phyloP scores from a whole-genome alignment of 2,329 filamentous ascomycete species.

The Gnomoniopsis smithogilvyi region DNA sequence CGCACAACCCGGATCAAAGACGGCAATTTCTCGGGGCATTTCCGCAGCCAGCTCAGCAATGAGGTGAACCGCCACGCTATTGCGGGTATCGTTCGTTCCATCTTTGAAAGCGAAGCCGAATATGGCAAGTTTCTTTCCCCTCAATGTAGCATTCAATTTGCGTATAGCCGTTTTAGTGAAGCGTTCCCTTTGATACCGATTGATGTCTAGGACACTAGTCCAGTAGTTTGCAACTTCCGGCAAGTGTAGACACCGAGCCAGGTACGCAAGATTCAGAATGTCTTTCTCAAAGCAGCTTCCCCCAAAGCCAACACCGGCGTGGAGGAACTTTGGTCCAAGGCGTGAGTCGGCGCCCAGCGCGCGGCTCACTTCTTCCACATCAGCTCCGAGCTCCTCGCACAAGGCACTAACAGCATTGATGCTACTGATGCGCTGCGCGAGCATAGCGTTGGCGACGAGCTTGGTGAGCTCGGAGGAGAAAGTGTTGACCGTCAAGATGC shows the following conservation, averaged over 20 bases:
- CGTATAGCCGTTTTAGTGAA: constrained; percentile 52
- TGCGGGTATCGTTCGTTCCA: constrained; percentile 56
- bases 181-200: constrained; percentile 54
- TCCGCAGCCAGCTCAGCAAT: constrained; percentile 50
- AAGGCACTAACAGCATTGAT: constrained; percentile 62
- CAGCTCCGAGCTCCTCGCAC: constrained; percentile 57
- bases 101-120: constrained; percentile 63
- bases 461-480: constrained; percentile 63
- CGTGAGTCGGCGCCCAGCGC: constrained; percentile 54
- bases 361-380: constrained; percentile 53
- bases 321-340: constrained; percentile 55
- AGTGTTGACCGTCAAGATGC: constrained; percentile 55
- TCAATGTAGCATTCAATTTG: constrained; percentile 51
- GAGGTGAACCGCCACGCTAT: constrained; percentile 50
- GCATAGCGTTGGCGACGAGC: constrained; percentile 59
- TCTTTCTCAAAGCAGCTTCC: constrained; percentile 65
- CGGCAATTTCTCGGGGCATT: constrained; percentile 42
- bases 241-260: constrained; percentile 53
- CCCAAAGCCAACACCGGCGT: constrained; percentile 60
- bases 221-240: constrained; percentile 59
- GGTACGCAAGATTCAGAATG: constrained; percentile 54
- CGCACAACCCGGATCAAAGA: constrained; percentile 48
- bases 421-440: constrained; percentile 62
- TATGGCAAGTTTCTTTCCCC: constrained; percentile 53
- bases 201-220: constrained; percentile 54